Base-by-base conservation (phyloP, 2,329 filamentous ascomycete genomes). In the Epicoccum sorghinum region DNA sequence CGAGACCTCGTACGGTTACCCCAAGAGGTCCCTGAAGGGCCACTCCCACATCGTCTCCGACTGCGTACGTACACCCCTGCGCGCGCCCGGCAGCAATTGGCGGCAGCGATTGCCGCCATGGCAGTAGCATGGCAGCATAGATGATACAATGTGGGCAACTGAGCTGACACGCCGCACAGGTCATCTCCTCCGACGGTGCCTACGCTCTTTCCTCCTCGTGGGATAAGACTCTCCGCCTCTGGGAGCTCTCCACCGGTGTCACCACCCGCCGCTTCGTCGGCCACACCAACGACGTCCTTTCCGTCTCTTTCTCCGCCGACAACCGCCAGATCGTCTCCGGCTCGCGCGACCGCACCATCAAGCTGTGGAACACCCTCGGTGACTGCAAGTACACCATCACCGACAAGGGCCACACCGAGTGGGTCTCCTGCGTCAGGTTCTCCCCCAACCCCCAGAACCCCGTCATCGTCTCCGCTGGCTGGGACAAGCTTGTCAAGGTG, bases 331-430 rank as follows among this genome's bases (percentile, higher is more conserved):
- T 99, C 82, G 95, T 98, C 75, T 98, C 95, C 69, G 95, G 93
- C 70, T 98, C 95, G 66, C 93, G 95, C 80, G 95, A 99, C 86
- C 89, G 92, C 80, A 91, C 90, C 77, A 98, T 99, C 87, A 99
- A 98, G 91, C 89, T 99, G 75, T 99, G 95, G 95, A 99, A 99
- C 87, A 99, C 95, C 74, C 91, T 99, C 69, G 95, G 95, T 83
- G 95, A 99, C 88, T 99, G 95, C 93, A 99, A 99, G 87, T 99
- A 88, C 89, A 99, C 93, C 85, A 98, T 99, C 86, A 96, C 91
- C 82, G 95, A 99, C 80, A 99, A 99, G 90, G 95, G 95, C 79
- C 95, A 99, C 87, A 91, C 91, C 82, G 95, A 99, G 83, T 99
- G 95, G 95, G 95, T 96, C 72, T 97, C 93, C 64, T 98, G 93